A percentile compares a stretch with the other conserved stretches of the same genome.
These are phyloP conservation scores for Aspergillus fructus DNA, from an alignment of 2,329 filamentous ascomycete genomes.

Conservation along the genomic window DNA sequence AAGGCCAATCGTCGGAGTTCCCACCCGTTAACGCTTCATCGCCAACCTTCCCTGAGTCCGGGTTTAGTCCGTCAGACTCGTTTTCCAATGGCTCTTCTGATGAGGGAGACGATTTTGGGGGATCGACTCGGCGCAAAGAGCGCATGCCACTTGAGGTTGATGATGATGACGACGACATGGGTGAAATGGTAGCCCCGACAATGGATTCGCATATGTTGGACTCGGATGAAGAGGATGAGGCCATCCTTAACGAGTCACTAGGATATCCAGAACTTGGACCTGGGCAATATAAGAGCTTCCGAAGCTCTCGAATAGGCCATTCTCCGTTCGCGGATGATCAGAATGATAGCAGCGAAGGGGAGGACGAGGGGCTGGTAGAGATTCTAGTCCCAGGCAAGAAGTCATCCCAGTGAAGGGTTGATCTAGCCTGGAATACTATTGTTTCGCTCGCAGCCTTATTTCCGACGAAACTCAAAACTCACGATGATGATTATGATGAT, in stretches of 20 bases:
- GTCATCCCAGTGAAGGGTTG: constrained; percentile 14
- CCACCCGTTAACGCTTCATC: constrained; percentile 29
- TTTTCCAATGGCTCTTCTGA: constrained; percentile 45
- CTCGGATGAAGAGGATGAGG: constrained; percentile 55
- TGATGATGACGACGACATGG: constrained; percentile 51
- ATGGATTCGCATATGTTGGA: constrained; percentile 49
- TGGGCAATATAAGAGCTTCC: constrained; percentile 44
- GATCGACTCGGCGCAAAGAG: constrained; percentile 41
- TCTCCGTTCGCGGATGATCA: constrained; percentile 42
- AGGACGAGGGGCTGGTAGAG: constrained; percentile 46
- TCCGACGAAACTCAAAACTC: constrained; percentile 4
- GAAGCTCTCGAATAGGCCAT: constrained; percentile 27
- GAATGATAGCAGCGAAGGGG: constrained; percentile 45
- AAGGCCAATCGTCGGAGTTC: constrained; percentile 30
- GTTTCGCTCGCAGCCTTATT: neutral
- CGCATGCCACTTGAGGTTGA: constrained; percentile 60
- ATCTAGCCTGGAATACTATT: constrained; percentile 7
- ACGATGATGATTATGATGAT: constrained; percentile 17
- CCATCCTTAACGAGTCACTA: constrained; percentile 61
- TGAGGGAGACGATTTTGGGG: constrained; percentile 37
- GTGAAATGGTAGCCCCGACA: constrained; percentile 47
- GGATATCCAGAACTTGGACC: constrained; percentile 65
- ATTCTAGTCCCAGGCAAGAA: constrained; percentile 45
- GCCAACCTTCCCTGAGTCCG: constrained; percentile 37
- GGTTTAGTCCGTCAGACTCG: constrained; percentile 40